These are phyloP conservation scores for Epichloe gansuensis DNA, from an alignment of 2,329 filamentous ascomycete species.

Conservation along the genomic window DNA sequence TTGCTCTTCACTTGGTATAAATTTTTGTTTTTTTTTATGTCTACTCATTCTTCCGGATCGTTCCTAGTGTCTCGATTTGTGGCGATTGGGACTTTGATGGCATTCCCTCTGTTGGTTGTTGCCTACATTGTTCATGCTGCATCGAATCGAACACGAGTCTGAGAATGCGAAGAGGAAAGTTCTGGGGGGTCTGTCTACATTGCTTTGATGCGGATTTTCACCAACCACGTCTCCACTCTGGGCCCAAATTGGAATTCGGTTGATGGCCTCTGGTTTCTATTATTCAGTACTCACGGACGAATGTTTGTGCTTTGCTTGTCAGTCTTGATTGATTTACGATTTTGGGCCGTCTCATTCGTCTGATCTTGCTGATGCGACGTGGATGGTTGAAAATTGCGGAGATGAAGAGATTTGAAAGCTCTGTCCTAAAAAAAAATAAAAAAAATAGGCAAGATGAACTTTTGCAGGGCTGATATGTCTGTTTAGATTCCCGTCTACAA, in stretches of 20 bases:
- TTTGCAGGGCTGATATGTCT: neutral
- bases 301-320: neutral
- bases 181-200: neutral
- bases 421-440: neutral
- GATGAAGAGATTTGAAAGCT: neutral
- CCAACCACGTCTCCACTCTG: neutral
- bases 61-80: neutral
- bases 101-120: neutral
- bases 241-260: neutral
- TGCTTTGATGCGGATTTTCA: neutral
- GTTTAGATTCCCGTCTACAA: neutral
- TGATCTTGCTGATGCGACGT: neutral
- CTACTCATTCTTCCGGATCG: neutral
- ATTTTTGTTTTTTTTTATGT: constrained; percentile 5
- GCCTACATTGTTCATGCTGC: neutral
- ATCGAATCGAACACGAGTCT: neutral
- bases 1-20: constrained; percentile 7
- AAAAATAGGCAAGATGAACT: neutral
- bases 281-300: neutral
- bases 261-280: neutral
- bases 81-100: neutral
- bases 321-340: neutral
- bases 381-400: neutral
- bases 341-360: neutral
- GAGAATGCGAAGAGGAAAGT: neutral